Evolutionary conservation across 805 yeast species (phyloP), one percentile per base, ranked within the genome.

Genomic region (Teunomyces atbi): DNA sequence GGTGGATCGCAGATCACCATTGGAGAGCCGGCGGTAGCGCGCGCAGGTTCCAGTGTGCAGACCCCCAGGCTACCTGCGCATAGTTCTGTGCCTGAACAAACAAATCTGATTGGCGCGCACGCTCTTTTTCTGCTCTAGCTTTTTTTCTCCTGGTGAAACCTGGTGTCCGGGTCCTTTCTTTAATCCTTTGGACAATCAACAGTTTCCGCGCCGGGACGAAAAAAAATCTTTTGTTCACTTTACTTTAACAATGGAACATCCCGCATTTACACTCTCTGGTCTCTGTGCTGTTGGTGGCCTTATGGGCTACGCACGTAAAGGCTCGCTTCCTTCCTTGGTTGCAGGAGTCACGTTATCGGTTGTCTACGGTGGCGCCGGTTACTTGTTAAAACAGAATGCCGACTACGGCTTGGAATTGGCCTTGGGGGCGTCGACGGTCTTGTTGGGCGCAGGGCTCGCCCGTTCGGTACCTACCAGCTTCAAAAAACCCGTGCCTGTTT

Each of bases 401-500:
- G 90, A 87, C 60, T 80, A 79, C 66, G 97, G 97, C 37, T 74
- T 91, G 53, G 91, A 87, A 61, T 62, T 86, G 13, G 96, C 96
- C 0, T 68, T 90, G 45, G 85, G 82, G 10, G 78, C 91, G 1
- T 84, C 95, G 4, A 55, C 81, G 1, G 58, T 86, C 13, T 75
- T 91, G 55, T 64, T 85, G 8, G 76, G 77, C 34, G 91, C 92
- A 6, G 90, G 95, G 23, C 54, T 85, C n/a, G 78, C 82, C 28
- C 78, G 97, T 59, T 82, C 89, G 6, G 50, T 79, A 45, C 80
- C 82, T 29, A 73, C 81, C 6, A 60, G 67, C 4, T 81, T 84
- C 65, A 73, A 71, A 51, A 86, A 86, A 60, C 92, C 96, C 0
- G 79, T 91, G 46, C 97, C 97, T 2, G 59, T 87, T 42, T 61